Evolutionary conservation across 768 basidiomycete genomes (phyloP).

Genomic region (Collybiopsis confluens): DNA sequence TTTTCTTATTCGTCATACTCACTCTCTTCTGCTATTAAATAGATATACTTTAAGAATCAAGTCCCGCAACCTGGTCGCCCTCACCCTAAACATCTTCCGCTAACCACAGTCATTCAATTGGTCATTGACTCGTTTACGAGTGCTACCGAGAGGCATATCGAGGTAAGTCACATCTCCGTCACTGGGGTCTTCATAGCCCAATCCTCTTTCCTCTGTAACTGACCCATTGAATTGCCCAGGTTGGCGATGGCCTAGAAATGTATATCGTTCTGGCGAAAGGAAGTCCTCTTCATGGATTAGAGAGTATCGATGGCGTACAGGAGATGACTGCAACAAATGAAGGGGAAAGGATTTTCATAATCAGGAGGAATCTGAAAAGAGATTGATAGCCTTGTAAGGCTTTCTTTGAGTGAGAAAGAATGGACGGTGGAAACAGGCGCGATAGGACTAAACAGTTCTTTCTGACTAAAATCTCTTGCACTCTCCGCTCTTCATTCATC

Average conservation of each 20-base stretch:
- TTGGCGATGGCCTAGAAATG: slow-evolving; percentile 94
- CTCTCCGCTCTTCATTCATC: too few species aligned
- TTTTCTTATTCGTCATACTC: background rate
- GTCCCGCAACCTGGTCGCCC: slow-evolving; percentile 62
- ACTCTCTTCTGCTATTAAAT: slow-evolving; percentile 4
- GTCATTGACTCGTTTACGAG: slow-evolving; percentile 96
- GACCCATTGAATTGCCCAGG: too few species aligned
- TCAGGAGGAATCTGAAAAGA: slow-evolving; percentile 79
- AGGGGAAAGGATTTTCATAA: slow-evolving; percentile 72
- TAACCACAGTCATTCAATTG: slow-evolving; percentile 75
- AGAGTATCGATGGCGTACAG: slow-evolving; percentile 49
- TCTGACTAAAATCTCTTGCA: too few species aligned
- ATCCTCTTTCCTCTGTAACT: background rate
- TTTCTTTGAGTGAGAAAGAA: background rate
- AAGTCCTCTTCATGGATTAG: slow-evolving; percentile 55
- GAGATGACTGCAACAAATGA: slow-evolving; percentile 61
- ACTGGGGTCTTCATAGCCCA: too few species aligned
- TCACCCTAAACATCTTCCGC: slow-evolving; percentile 79
- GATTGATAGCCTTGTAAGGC: slow-evolving; percentile 38
- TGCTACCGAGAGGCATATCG: slow-evolving; percentile 97
- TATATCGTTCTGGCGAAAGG: slow-evolving; percentile 78
- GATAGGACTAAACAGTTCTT: too few species aligned
- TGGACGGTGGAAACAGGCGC: too few species aligned
- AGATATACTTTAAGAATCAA: slow-evolving; percentile 99
- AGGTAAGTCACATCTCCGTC: slow-evolving; percentile 47